Evolutionary conservation across 2,329 filamentous ascomycete genomes (phyloP).

Genomic region (Stachybotrys chlorohalonatus): DNA sequence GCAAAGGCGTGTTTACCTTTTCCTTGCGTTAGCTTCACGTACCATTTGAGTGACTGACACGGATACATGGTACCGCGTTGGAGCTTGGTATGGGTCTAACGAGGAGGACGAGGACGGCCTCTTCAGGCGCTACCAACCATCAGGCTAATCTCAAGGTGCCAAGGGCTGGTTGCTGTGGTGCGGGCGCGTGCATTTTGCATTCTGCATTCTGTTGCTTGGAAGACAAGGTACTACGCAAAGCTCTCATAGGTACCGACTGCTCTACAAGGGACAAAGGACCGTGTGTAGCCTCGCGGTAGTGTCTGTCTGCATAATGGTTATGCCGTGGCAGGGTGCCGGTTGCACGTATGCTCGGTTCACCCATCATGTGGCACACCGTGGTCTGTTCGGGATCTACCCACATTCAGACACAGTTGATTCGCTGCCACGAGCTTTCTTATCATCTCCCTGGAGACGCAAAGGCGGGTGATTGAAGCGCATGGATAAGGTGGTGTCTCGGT

Average conservation of each 20-base stretch:
- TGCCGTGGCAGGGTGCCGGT: background rate
- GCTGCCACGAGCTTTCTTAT: background rate
- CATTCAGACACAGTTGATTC: background rate
- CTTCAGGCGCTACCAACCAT: background rate
- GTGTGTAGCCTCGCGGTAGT: background rate
- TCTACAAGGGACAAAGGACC: no score
- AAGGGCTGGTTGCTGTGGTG: background rate
- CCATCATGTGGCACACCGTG: background rate
- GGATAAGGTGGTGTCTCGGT: background rate
- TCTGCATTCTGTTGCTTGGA: no score
- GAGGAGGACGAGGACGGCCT: no score
- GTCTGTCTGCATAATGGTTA: background rate
- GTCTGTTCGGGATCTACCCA: background rate
- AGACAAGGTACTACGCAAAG: no score
- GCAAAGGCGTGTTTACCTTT: background rate
- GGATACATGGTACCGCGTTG: background rate
- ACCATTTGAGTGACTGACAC: background rate
- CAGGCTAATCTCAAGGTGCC: background rate
- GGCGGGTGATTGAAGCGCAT: background rate
- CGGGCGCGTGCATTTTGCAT: background rate
- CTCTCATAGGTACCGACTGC: no score
- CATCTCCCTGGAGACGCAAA: background rate
- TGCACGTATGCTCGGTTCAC: background rate
- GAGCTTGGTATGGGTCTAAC: background rate
- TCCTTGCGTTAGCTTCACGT: background rate